A percentile compares a stretch with the other conserved stretches of the same genome.
phyloP scores from a whole-genome alignment of 768 basidiomycete genomes.

The Leucocoprinus sp. region DNA sequence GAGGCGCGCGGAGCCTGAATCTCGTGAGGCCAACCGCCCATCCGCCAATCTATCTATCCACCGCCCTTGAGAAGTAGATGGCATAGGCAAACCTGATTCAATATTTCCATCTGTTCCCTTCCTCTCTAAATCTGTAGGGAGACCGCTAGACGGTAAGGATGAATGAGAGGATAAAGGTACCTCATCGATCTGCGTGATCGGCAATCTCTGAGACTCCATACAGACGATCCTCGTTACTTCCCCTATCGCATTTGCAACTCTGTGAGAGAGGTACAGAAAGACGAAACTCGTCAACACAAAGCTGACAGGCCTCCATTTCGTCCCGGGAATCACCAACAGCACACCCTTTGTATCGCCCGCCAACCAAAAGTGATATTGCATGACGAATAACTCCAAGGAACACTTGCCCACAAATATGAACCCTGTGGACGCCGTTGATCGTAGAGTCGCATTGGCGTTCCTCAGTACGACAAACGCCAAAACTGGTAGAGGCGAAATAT shows the following conservation, averaged over 20 bases:
- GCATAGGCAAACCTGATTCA: conserved; percentile 32
- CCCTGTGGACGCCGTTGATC: conserved; percentile 56
- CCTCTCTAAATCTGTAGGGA: conserved; percentile 10
- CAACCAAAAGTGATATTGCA: conserved; percentile 85
- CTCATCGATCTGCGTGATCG: conserved; percentile 19
- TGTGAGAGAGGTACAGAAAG: conserved; percentile 77
- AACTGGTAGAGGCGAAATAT: conserved; percentile 75
- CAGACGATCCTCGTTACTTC: conserved; percentile 59
- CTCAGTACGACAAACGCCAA: conserved; percentile 67
- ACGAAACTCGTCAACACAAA: conserved; percentile 65
- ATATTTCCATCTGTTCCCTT: conserved; percentile 20
- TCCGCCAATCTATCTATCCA: conserved; percentile 48
- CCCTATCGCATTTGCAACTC: conserved; percentile 67
- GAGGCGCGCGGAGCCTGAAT: conserved; percentile 18
- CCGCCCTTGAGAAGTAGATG: conserved; percentile 23
- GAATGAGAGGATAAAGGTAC: conserved; percentile 9
- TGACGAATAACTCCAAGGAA: conserved; percentile 86
- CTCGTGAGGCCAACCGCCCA: conserved; percentile 16
- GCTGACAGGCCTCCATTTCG: conserved; percentile 67
- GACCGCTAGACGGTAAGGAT: not conserved
- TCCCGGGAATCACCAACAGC: conserved; percentile 71
- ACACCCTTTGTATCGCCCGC: conserved; percentile 80
- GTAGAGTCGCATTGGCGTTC: conserved; percentile 63
- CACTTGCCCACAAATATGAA: conserved; percentile 83
- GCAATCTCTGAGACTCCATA: conserved; percentile 18